Percentiles rank a stretch among this genome's conserved stretches.
Evolutionary conservation across 2,329 filamentous ascomycete species (phyloP).

Genomic region (Zasmidium angulare): DNA sequence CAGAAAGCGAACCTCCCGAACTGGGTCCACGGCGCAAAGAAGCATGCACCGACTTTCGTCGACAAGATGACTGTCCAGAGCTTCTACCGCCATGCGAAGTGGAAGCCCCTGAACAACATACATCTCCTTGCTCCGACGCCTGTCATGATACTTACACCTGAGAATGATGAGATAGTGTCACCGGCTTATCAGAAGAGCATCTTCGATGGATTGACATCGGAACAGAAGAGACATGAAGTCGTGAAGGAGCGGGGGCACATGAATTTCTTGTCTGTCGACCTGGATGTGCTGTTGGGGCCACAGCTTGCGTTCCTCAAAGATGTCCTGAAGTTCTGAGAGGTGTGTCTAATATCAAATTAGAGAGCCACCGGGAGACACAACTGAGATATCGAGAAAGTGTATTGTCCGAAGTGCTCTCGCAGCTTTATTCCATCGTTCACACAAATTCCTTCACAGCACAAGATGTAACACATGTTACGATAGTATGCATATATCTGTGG

Average conservation of each 20-base stretch:
- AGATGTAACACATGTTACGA: neutral
- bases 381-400: neutral
- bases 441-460: neutral
- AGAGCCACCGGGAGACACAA: neutral
- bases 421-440: neutral
- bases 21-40: neutral
- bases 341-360: neutral
- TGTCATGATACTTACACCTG: neutral
- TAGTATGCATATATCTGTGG: neutral
- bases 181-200: neutral
- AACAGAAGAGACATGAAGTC: neutral
- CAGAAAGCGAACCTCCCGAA: neutral
- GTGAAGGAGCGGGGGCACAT: neutral
- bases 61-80: neutral
- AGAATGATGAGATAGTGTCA: neutral
- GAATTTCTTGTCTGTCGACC: neutral
- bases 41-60: neutral
- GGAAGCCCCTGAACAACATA: neutral
- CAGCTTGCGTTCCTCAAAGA: neutral
- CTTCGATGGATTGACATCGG: neutral
- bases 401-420: neutral
- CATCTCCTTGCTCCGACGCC: neutral
- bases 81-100: neutral
- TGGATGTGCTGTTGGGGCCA: neutral
- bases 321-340: neutral